These are phyloP conservation scores for Saccharomycopsis fodiens DNA, from an alignment of 805 yeast genomes.

Conservation along the genomic window DNA sequence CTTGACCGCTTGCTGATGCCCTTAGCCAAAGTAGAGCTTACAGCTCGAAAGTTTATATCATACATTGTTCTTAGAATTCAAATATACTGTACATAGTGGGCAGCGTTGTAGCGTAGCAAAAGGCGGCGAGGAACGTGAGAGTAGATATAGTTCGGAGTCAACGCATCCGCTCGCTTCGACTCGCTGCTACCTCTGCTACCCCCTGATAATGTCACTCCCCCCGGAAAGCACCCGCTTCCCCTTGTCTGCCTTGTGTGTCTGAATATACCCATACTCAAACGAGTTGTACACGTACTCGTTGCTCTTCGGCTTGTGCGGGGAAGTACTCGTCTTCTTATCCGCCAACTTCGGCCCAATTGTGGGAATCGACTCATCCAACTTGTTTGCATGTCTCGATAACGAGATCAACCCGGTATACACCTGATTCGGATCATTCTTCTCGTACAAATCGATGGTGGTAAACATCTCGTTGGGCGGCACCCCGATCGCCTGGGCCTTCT, in stretches of 20 bases:
- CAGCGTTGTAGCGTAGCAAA: background rate
- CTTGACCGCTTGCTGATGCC: too few relatives aligned
- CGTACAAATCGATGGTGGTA: constrained; percentile 71
- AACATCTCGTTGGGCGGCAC: constrained; percentile 77
- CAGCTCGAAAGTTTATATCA: too few relatives aligned
- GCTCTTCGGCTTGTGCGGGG: constrained; percentile 12
- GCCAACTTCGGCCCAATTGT: constrained; percentile 54
- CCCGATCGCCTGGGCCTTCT: constrained; percentile 54
- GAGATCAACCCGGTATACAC: constrained; percentile 70
- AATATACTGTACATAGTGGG: too few relatives aligned
- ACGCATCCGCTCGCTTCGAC: background rate
- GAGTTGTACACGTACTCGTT: constrained; percentile 20
- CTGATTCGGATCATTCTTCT: constrained; percentile 67
- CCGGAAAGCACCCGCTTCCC: constrained; percentile 19
- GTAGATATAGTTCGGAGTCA: background rate
- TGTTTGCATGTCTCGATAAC: constrained; percentile 60
- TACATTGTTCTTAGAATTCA: too few relatives aligned
- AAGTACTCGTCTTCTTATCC: constrained; percentile 14
- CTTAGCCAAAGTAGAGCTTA: background rate
- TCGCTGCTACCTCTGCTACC: constrained; percentile 6
- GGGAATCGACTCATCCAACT: constrained; percentile 41
- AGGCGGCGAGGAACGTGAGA: background rate
- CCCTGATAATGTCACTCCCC: constrained; percentile 20
- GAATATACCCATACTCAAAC: constrained; percentile 18
- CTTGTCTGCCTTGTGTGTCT: constrained; percentile 17